Evolutionary conservation across 2,329 filamentous ascomycete genomes (phyloP), one percentile per base, ranked within the genome.

Genomic region (Sphaerostilbella broomeana): DNA sequence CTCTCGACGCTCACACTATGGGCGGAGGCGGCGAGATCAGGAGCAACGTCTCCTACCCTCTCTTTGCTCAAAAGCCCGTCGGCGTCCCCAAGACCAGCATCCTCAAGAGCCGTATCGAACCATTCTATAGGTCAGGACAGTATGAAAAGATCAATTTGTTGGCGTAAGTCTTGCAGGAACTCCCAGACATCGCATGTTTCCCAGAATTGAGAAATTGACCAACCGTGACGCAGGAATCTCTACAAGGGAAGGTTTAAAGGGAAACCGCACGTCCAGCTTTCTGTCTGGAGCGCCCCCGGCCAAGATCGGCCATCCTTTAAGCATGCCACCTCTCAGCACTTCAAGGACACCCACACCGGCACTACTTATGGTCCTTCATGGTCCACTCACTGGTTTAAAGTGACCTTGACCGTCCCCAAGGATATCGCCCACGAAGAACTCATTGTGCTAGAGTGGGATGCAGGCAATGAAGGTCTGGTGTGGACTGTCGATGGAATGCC

Each of bases 371-470:
- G 92, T 0, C 92, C 92, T 2, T 92, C 88, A 24, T 98, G 92
- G 92, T 84, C 88, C 2, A 98, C 92, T 7, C 92, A 97, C 62
- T 98, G 92, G 92, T 94, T 98, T 74, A 86, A 81, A 52, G 77
- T 95, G 40, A 69, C 81, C 41, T 67, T 98, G 46, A 86, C 77
- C 4, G 74, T 97, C 11, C 90, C 92, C 6, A 58, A 77, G 40
- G 68, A 86, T 10, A 75, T 95, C 53, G 67, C 63, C 18, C 67
- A 87, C 47, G 86, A 92, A 53, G 79, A 89, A 50, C 80, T 84
- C 32, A 72, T 98, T n/a, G 89, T 97, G 63, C 80, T 97, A 42
- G 88, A 95, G 54, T 98, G 92, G 90, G 90, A 98, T 64, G 83
- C 84, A 25, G 84, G 86, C 66, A 94, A 88, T 51, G 92, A 98